phyloP scores from a whole-genome alignment of 352 stramenopile species.

The Globisporangium nodosum region DNA sequence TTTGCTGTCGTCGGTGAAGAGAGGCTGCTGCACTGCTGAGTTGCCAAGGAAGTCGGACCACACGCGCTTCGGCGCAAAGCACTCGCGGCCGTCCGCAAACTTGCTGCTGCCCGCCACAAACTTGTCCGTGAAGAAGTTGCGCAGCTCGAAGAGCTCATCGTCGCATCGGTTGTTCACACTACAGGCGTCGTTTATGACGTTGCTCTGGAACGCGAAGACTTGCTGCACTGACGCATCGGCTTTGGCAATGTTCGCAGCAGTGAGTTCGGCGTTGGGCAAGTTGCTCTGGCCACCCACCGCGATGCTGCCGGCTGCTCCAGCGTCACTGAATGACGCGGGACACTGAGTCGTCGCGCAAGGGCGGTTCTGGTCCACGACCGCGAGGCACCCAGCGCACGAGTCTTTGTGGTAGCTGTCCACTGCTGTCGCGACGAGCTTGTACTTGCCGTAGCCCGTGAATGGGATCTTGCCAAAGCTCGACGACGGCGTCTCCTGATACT shows the following conservation, averaged over 20 bases:
- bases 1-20: background rate
- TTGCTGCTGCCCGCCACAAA: background rate
- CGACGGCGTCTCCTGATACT: conserved; percentile 1
- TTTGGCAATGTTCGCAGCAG: conserved; percentile 23
- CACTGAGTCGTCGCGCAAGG: conserved; percentile 33
- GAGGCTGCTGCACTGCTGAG: background rate
- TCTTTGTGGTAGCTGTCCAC: conserved; percentile 27
- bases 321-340: conserved; percentile 22
- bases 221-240: conserved; percentile 17
- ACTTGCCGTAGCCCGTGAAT: conserved; percentile 35
- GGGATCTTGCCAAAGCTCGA: background rate
- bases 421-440: conserved; percentile 33
- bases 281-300: background rate
- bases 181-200: conserved; percentile 4
- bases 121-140: conserved; percentile 13
- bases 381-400: conserved; percentile 39
- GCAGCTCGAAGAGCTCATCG: conserved; percentile 13
- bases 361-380: conserved; percentile 41
- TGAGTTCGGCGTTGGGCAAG: conserved; percentile 3
- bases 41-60: conserved; percentile 8
- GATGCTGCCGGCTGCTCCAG: background rate
- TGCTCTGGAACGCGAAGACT: conserved; percentile 20
- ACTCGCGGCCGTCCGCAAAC: conserved; percentile 1
- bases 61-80: conserved; percentile 2
- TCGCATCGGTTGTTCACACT: conserved; percentile 13